Percentiles rank a stretch among this genome's conserved stretches.
Evolutionary conservation across 1,284 basidiomycete species (phyloP).

Genomic region (Irpex lacteus): DNA sequence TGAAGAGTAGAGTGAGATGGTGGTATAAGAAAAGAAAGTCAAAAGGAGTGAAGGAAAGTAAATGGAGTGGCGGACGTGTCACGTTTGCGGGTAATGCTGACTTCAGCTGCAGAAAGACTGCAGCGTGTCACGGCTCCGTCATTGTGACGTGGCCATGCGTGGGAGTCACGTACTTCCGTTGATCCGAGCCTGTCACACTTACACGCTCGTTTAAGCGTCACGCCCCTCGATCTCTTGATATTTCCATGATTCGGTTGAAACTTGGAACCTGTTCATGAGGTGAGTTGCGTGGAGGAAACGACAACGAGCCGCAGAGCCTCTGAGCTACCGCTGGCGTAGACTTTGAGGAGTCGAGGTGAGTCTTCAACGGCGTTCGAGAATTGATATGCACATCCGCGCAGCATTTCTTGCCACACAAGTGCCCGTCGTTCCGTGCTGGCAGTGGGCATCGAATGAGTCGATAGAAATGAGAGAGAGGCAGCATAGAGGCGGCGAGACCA

Average conservation of each 20-base stretch:
- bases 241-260: neutral
- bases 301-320: neutral
- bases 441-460: too few species aligned
- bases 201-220: neutral
- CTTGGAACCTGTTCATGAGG: neutral
- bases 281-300: neutral
- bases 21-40: neutral
- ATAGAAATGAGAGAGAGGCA: neutral
- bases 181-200: neutral
- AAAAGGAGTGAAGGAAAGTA: neutral
- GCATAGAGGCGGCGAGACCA: neutral
- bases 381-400: too few species aligned
- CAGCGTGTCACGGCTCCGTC: neutral
- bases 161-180: neutral
- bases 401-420: too few species aligned
- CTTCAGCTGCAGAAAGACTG: too few species aligned
- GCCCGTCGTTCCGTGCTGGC: too few species aligned
- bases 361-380: neutral
- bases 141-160: neutral
- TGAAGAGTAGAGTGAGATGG: constrained; percentile 6
- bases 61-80: neutral
- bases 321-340: neutral
- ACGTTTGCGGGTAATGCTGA: neutral
- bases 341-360: neutral
- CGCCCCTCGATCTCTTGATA: neutral